phyloP scores from a whole-genome alignment of 139 green algal species.

The Micractinium sp. region DNA sequence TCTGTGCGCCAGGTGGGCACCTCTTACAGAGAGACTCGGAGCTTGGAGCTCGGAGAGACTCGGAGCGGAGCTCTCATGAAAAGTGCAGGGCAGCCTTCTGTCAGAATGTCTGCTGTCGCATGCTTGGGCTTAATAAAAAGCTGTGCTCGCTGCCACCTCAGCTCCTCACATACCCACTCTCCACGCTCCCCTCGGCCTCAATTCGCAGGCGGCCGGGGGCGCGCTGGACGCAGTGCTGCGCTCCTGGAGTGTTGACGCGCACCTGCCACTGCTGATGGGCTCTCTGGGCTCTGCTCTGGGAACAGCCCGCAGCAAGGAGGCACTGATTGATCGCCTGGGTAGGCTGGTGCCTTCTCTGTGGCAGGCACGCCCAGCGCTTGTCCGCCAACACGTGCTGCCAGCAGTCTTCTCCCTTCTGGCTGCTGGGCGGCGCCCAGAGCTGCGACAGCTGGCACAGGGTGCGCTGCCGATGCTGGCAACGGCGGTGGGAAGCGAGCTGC shows the following conservation, averaged over 20 bases:
- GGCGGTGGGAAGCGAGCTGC: constrained; percentile 2
- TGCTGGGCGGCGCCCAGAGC: constrained; percentile 8
- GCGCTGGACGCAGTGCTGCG: neutral
- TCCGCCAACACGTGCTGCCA: constrained; percentile 10
- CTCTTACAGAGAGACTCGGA: too few relatives aligned
- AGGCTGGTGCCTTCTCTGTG: neutral
- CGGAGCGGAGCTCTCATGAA: too few relatives aligned
- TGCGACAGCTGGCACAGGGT: neutral
- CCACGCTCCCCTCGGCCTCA: neutral
- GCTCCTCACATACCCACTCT: neutral
- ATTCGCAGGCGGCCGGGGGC: neutral
- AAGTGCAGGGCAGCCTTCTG: too few relatives aligned
- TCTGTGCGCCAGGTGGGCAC: constrained; percentile 14
- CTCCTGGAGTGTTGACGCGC: neutral
- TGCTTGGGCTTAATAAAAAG: too few relatives aligned
- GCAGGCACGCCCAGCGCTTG: neutral
- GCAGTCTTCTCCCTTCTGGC: constrained; percentile 9
- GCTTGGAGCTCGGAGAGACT: too few relatives aligned
- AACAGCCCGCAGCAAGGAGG: neutral
- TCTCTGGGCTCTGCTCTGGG: neutral
- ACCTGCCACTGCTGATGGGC: neutral
- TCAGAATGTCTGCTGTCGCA: too few relatives aligned
- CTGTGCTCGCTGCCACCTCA: neutral
- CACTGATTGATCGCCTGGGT: constrained; percentile 8
- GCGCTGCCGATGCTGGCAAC: neutral